Evolutionary conservation across 2,329 filamentous ascomycete genomes (phyloP).

Genomic region (Pseudopyrenochaeta lycopersici): DNA sequence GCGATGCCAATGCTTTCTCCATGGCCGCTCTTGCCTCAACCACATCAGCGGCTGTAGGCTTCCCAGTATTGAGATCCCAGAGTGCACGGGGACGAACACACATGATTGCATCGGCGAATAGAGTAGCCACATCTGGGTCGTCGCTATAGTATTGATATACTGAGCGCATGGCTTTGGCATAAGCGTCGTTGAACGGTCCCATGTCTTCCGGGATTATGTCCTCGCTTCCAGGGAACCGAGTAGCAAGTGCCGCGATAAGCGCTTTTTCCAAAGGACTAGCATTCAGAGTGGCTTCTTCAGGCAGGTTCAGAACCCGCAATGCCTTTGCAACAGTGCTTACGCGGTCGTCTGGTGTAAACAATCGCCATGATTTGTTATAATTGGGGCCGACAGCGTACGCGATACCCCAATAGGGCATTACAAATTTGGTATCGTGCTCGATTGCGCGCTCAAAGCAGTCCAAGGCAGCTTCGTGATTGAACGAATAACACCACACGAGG

Average conservation of each 20-base stretch:
- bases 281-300: too few relatives aligned
- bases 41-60: constrained; percentile 35
- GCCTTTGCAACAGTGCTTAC: constrained; percentile 41
- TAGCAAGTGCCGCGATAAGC: too few relatives aligned
- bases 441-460: constrained; percentile 66
- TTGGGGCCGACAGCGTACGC: constrained; percentile 76
- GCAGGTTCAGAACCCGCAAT: too few relatives aligned
- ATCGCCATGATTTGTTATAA: constrained; percentile 77
- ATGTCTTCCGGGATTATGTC: too few relatives aligned
- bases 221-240: too few relatives aligned
- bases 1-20: not conserved
- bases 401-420: constrained; percentile 60
- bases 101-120: constrained; percentile 70
- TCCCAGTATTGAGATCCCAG: constrained; percentile 65
- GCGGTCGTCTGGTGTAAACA: constrained; percentile 63
- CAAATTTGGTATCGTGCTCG: constrained; percentile 48
- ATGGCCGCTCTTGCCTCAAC: too few relatives aligned
- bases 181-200: too few relatives aligned
- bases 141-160: too few relatives aligned
- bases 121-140: constrained; percentile 63
- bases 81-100: constrained; percentile 68
- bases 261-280: too few relatives aligned
- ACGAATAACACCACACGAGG: constrained; percentile 73
- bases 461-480: constrained; percentile 75
- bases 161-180: too few relatives aligned